Evolutionary conservation across 2,329 filamentous ascomycete species (phyloP).

Genomic region (Cordyceps fumosorosea): DNA sequence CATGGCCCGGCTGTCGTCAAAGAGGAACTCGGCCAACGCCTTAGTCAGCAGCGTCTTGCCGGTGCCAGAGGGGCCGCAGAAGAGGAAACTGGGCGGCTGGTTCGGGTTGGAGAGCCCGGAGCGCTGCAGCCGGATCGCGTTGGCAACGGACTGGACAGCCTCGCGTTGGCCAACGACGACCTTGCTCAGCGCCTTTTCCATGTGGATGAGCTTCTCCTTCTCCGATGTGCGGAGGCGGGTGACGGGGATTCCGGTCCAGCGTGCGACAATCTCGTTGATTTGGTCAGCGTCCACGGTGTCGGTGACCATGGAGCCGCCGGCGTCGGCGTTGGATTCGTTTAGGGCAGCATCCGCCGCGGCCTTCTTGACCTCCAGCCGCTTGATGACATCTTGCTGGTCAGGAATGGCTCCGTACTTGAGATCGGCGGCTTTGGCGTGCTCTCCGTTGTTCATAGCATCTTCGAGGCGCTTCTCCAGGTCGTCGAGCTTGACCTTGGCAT

Average conservation of each 20-base stretch:
- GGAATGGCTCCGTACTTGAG: constrained; percentile 97
- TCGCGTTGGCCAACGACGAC: constrained; percentile 91
- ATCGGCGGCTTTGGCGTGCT: constrained; percentile 83
- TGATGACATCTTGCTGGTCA: constrained; percentile 77
- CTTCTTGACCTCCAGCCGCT: constrained; percentile 74
- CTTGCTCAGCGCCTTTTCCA: constrained; percentile 81
- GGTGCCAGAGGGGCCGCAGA: constrained; percentile 96
- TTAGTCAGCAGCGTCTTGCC: constrained; percentile 98
- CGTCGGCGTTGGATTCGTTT: constrained; percentile 48
- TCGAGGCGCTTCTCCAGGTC: constrained; percentile 85
- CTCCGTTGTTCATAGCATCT: constrained; percentile 81
- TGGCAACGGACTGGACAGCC: constrained; percentile 86
- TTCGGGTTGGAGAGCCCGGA: constrained; percentile 95
- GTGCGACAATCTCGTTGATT: constrained; percentile 96
- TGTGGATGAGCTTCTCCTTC: constrained; percentile 96
- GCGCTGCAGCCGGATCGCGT: constrained; percentile 90
- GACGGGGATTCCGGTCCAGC: constrained; percentile 97
- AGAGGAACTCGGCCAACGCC: constrained; percentile 93
- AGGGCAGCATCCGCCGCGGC: constrained; percentile 66
- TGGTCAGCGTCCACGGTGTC: constrained; percentile 94
- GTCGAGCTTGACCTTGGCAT: constrained; percentile 92
- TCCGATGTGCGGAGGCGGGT: constrained; percentile 90
- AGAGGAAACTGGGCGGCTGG: constrained; percentile 94
- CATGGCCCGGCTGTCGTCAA: constrained; percentile 96
- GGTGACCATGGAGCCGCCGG: constrained; percentile 70